Evolutionary conservation across 2,329 filamentous ascomycete species (phyloP).

Genomic region (Zalaria obscura): DNA sequence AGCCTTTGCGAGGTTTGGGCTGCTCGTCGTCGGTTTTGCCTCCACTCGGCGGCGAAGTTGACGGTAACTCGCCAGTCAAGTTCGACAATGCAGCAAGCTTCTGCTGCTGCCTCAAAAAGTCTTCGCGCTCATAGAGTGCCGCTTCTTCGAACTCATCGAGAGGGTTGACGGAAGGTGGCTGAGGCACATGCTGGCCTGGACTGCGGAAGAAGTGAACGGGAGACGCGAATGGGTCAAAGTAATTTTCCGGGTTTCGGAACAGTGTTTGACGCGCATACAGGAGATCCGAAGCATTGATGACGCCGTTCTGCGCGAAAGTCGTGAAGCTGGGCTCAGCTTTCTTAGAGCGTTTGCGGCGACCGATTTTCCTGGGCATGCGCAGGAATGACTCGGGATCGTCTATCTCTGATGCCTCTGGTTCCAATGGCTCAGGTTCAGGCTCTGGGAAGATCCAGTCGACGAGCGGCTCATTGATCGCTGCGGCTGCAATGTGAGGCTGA

Average conservation of each 20-base stretch:
- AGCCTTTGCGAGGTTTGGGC: conserved; percentile 11
- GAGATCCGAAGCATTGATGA: conserved; percentile 11
- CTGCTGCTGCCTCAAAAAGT: conserved; percentile 13
- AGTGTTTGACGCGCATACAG: conserved; percentile 20
- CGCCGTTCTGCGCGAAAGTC: background rate
- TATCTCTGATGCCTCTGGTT: conserved; percentile 11
- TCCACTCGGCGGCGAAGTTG: background rate
- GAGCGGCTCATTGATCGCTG: conserved; percentile 32
- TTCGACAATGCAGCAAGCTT: conserved; percentile 9
- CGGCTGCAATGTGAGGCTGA: conserved; percentile 27
- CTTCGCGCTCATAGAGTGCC: conserved; percentile 13
- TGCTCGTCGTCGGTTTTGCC: conserved; percentile 1
- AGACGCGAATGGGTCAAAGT: conserved; percentile 36
- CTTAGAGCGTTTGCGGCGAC: background rate
- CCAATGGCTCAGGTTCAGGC: conserved; percentile 2
- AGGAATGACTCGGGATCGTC: conserved; percentile 10
- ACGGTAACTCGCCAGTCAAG: background rate
- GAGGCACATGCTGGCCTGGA: conserved; percentile 16
- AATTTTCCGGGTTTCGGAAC: conserved; percentile 28
- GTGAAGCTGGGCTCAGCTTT: conserved; percentile 1
- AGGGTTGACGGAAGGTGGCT: conserved; percentile 3
- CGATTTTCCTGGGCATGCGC: background rate
- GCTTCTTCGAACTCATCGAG: conserved; percentile 19
- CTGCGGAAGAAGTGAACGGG: conserved; percentile 37
- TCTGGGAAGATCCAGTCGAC: conserved; percentile 31